Base-by-base conservation (phyloP, 73 alveolate species). In the Paramecium sexaurelia region DNA sequence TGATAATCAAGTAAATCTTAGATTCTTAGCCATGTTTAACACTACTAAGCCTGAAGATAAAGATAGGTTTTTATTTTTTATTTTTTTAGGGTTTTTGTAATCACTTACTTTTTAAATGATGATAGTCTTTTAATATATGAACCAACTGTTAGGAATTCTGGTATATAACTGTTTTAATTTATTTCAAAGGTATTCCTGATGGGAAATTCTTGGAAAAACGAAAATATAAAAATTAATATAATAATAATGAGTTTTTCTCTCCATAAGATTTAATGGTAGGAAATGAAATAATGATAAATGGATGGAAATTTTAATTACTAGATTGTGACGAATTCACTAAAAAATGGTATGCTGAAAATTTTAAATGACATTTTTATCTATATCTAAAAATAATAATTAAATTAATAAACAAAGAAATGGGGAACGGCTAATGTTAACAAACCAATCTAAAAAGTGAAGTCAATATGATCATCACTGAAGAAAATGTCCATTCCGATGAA, bases 71-170 rank as follows among this genome's bases (percentile, higher is more conserved):
- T 51, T 29, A 55, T 26, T 8, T 33, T 9, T 0, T 4, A 22
- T 22, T 45, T 43, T 10, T 29, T 40, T 29, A 86, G 99, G 29
- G 93, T 95, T 55, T 97, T 97, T 94, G 96, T 97, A 43, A 96
- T 97, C 67, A 87, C 97, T n/a, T 96, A 92, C 93, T 97, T 92
- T 94, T 93, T 97, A 83, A 93, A 95, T 75, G 99, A 97, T 92
- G 98, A 97, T 87, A 93, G 99, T 24, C 95, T 97, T 69, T 96
- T 95, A 57, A 95, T 97, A 19, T 95, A 94, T 92, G 99, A 97
- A 94, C 97, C 97, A 73, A 94, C 97, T 37, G 96, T 96, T 66
- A 95, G 98, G 95, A 97, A 97, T 96, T 95, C 98, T 32, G 94
- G 94, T 88, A 88, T 17, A 10, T 20, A 8, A 3, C 17, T 13